Percentiles rank a stretch among this genome's conserved stretches.
These are phyloP conservation scores for Spinacia oleracea DNA, from an alignment of 179 eudicot genomes.

Conservation along the genomic window DNA sequence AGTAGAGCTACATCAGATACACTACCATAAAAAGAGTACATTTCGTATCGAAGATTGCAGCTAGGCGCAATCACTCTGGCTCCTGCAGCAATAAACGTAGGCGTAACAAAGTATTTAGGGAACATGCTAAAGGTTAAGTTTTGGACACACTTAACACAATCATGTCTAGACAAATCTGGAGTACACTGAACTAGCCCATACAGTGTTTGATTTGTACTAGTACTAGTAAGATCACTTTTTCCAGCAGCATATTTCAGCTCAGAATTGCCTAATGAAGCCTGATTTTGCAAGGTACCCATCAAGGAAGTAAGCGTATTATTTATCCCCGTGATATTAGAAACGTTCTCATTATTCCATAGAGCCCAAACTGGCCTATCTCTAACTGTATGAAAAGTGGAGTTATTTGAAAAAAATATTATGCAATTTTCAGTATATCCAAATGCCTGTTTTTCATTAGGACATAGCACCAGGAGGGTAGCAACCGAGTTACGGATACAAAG, in stretches of 20 bases:
- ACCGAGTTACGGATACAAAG: constrained; percentile 13
- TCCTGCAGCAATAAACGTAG: constrained; percentile 25
- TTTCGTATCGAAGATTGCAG: constrained; percentile 28
- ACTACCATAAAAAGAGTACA: constrained; percentile 19
- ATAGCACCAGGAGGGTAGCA: constrained; percentile 6
- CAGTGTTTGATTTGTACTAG: constrained; percentile 5
- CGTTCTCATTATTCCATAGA: neutral
- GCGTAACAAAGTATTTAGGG: neutral
- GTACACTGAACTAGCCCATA: constrained; percentile 44
- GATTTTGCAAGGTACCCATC: constrained; percentile 19
- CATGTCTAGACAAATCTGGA: constrained; percentile 33
- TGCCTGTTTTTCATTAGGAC: constrained; percentile 38
- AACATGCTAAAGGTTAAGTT: neutral
- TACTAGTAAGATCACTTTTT: neutral
- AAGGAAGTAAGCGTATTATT: constrained; percentile 17
- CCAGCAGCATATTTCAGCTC: constrained; percentile 35
- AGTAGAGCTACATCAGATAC: constrained; percentile 12
- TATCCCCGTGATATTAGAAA: neutral
- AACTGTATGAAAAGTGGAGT: constrained; percentile 6
- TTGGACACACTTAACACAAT: constrained; percentile 26
- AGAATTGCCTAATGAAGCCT: constrained; percentile 31
- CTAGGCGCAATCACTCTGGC: constrained; percentile 12
- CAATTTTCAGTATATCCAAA: constrained; percentile 31
- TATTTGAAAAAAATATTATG: constrained; percentile 26
- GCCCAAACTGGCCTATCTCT: neutral